phyloP scores from a whole-genome alignment of 257 asterid genomes.

The Salvia splendens region DNA sequence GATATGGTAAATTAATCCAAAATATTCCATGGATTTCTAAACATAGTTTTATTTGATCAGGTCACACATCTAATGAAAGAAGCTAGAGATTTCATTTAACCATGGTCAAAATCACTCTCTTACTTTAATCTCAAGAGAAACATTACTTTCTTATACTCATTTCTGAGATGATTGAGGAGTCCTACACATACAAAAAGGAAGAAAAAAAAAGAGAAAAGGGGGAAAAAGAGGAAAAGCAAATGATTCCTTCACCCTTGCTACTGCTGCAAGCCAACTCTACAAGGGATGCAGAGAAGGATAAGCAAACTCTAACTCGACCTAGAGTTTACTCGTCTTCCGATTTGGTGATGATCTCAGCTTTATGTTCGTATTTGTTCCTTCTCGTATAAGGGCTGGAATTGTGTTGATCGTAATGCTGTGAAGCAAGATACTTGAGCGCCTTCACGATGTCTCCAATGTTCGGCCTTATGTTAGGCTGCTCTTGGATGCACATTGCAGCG shows the following conservation, averaged over 20 bases:
- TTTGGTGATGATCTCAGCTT: constrained; percentile 7
- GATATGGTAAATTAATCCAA: no score
- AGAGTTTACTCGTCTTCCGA: constrained; percentile 13
- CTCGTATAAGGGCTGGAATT: constrained; percentile 23
- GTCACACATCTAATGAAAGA: no score
- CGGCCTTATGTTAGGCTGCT: constrained; percentile 57
- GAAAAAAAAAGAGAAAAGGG: neutral
- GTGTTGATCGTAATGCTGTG: constrained; percentile 45
- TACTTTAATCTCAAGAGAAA: no score
- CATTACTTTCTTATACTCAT: constrained; percentile 7
- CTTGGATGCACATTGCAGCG: constrained; percentile 73
- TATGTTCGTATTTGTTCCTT: neutral
- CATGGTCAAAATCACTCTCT: no score
- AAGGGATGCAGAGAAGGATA: neutral
- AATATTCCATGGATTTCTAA: no score
- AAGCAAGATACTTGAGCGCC: constrained; percentile 60
- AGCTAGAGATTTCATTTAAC: no score
- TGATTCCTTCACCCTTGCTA: neutral
- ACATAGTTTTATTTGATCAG: no score
- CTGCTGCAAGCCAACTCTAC: neutral
- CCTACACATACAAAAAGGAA: neutral
- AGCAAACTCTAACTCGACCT: neutral
- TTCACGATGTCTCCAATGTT: constrained; percentile 50
- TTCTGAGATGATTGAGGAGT: neutral
- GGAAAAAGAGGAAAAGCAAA: neutral